These are phyloP conservation scores for Asterella californica DNA, from an alignment of 225 moss, liverwort and hornwort genomes.

Conservation along the genomic window DNA sequence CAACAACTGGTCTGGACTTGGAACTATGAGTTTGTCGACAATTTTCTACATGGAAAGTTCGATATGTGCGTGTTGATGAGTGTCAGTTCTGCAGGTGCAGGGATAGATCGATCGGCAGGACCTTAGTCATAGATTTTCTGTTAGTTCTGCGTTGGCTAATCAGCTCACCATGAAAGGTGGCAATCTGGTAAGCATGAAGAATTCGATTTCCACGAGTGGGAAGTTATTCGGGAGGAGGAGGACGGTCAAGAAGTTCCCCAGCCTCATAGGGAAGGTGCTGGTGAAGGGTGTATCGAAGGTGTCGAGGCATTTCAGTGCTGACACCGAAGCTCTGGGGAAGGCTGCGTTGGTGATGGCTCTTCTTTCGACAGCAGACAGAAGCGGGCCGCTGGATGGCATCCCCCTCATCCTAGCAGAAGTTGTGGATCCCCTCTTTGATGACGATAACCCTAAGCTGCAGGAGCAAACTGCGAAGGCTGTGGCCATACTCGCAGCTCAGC, in stretches of 20 bases:
- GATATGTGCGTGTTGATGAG: too few relatives aligned
- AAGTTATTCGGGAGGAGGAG: constrained; percentile 9
- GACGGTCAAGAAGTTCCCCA: constrained; percentile 14
- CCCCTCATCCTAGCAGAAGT: background rate
- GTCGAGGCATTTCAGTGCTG: background rate
- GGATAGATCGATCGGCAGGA: too few relatives aligned
- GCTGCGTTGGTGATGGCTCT: background rate
- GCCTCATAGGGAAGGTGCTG: background rate
- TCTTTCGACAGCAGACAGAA: background rate
- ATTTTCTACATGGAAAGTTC: too few relatives aligned
- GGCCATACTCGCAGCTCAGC: background rate
- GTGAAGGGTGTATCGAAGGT: constrained; percentile 1
- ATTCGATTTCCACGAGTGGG: background rate
- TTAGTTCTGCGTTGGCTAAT: background rate
- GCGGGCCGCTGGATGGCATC: background rate
- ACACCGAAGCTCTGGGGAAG: constrained; percentile 7
- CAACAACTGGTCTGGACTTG: too few relatives aligned
- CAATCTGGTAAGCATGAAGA: too few relatives aligned
- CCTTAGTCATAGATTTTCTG: too few relatives aligned
- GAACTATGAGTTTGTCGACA: too few relatives aligned
- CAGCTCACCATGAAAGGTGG: background rate
- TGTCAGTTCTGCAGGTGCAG: too few relatives aligned
- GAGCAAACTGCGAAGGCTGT: constrained; percentile 9
- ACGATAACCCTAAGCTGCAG: background rate
- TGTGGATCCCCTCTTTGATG: constrained; percentile 1